phyloP scores from a whole-genome alignment of 1,139 yeast species.

The Pneumocystis wakefieldiae region DNA sequence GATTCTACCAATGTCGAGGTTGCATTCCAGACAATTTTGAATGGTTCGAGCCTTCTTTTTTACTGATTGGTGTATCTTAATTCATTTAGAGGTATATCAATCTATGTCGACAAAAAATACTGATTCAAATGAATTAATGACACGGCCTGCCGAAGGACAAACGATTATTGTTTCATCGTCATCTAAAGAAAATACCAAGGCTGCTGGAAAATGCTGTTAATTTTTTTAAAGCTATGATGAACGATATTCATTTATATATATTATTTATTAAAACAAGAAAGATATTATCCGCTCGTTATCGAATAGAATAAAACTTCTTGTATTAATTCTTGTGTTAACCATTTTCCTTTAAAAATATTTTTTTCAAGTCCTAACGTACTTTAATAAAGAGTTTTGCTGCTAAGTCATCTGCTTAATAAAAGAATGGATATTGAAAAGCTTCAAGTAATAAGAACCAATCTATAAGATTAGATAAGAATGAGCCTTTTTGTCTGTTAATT shows the following conservation, averaged over 20 bases:
- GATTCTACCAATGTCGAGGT: conserved; percentile 89
- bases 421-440: background rate
- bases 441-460: background rate
- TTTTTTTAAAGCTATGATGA: background rate
- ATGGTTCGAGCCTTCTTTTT: conserved; percentile 6
- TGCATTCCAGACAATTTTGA: conserved; percentile 68
- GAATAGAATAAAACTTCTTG: too few relatives aligned
- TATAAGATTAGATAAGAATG: background rate
- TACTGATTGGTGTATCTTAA: background rate
- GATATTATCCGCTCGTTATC: too few relatives aligned
- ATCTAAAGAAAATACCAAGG: conserved; percentile 51
- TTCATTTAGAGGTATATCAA: conserved; percentile 78
- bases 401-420: background rate
- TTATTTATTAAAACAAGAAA: too few relatives aligned
- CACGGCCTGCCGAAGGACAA: conserved; percentile 58
- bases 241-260: too few relatives aligned
- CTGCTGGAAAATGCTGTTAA: conserved; percentile 43
- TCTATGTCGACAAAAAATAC: conserved; percentile 78
- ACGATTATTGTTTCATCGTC: conserved; percentile 89
- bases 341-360: too few relatives aligned
- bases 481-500: background rate
- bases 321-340: too few relatives aligned
- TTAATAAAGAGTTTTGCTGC: background rate
- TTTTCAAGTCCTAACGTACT: conserved; percentile 6
- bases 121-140: conserved; percentile 45